These are phyloP conservation scores for Taphrina deformans DNA, from an alignment of 1,139 yeast species.

Conservation along the genomic window DNA sequence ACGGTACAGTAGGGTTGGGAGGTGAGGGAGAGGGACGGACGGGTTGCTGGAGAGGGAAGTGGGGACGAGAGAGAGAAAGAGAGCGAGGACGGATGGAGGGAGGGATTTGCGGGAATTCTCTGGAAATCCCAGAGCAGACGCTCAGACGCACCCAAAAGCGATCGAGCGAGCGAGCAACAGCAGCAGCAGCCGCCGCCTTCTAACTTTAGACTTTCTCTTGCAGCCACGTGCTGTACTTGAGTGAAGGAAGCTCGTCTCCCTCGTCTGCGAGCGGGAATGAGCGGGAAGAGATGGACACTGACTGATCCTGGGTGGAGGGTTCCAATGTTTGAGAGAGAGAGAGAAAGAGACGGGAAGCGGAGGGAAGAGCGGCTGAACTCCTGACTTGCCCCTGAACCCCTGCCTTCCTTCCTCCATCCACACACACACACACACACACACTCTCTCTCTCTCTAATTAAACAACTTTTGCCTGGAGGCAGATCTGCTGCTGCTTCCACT, in stretches of 20 bases:
- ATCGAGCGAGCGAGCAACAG: not conserved
- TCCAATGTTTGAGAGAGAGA: not conserved
- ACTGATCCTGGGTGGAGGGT: too few relatives aligned
- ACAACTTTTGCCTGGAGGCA: too few relatives aligned
- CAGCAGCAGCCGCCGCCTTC: too few relatives aligned
- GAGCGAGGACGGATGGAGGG: not conserved
- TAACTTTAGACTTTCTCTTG: too few relatives aligned
- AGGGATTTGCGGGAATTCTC: not conserved
- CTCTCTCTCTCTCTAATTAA: not conserved
- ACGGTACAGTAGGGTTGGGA: not conserved
- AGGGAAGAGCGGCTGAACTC: not conserved
- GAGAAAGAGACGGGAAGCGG: not conserved
- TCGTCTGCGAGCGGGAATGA: not conserved
- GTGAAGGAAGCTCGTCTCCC: too few relatives aligned
- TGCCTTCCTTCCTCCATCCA: not conserved
- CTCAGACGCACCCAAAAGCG: not conserved
- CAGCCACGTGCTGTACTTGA: too few relatives aligned
- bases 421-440: not conserved
- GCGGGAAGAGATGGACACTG: too few relatives aligned
- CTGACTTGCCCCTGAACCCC: not conserved
- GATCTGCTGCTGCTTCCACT: not conserved
- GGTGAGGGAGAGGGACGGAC: not conserved
- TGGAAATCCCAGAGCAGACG: not conserved
- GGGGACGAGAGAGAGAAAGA: not conserved
- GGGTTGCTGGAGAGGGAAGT: not conserved